phyloP scores from a whole-genome alignment of 2,329 filamentous ascomycete species.

The Hypoxylon sp. region DNA sequence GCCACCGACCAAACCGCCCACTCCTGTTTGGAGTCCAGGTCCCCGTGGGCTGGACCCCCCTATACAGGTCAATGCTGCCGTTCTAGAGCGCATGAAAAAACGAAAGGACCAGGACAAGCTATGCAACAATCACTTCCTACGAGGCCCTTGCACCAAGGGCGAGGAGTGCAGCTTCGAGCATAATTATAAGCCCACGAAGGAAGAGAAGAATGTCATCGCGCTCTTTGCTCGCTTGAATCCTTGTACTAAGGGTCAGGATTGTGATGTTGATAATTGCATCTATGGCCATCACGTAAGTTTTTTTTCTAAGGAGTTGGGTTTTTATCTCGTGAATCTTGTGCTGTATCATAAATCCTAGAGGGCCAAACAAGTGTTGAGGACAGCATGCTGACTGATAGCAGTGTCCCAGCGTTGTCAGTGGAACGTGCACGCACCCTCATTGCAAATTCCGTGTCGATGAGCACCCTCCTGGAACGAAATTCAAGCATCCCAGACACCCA shows the following conservation, averaged over 20 bases:
- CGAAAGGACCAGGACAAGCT: slow-evolving; percentile 69
- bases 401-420: slow-evolving; percentile 69
- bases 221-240: slow-evolving; percentile 71
- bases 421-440: slow-evolving; percentile 66
- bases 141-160: slow-evolving; percentile 69
- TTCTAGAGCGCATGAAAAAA: slow-evolving; percentile 70
- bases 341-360: neutral
- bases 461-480: slow-evolving; percentile 71
- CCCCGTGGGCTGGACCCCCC: slow-evolving; percentile 68
- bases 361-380: neutral
- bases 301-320: neutral
- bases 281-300: slow-evolving; percentile 73
- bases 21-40: slow-evolving; percentile 66
- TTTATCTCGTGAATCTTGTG: slow-evolving; percentile 4
- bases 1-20: slow-evolving; percentile 53
- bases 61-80: slow-evolving; percentile 62
- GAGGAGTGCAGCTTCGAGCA: slow-evolving; percentile 71
- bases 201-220: slow-evolving; percentile 70
- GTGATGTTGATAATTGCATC: slow-evolving; percentile 70
- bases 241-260: slow-evolving; percentile 71
- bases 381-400: slow-evolving; percentile 46
- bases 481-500: slow-evolving; percentile 50
- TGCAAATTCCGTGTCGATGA: slow-evolving; percentile 69
- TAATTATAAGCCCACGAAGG: slow-evolving; percentile 65
- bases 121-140: slow-evolving; percentile 74